These are phyloP conservation scores for Amoebophrya sp. DNA, from an alignment of 169 alveolate genomes.

Conservation along the genomic window DNA sequence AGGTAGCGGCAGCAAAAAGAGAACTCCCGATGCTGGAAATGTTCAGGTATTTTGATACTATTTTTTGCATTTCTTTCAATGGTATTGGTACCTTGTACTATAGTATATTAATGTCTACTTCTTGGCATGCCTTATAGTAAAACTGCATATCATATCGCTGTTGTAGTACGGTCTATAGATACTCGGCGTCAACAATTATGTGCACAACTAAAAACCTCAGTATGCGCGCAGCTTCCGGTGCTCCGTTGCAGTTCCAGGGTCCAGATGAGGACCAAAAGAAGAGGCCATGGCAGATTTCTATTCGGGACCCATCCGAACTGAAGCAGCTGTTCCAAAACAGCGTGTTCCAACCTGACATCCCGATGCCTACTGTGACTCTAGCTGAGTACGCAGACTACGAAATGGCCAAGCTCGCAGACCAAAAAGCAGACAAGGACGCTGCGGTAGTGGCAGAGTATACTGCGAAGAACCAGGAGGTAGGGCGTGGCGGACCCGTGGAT, in stretches of 20 bases:
- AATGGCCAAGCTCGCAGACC: slow-evolving; percentile 14
- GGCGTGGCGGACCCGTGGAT: background rate
- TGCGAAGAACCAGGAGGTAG: background rate
- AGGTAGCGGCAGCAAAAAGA: background rate
- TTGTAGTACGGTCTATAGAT: too few species aligned
- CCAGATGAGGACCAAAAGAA: background rate
- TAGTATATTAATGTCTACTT: background rate
- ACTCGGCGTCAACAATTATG: too few species aligned
- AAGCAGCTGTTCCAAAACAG: background rate
- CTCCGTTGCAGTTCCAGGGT: background rate
- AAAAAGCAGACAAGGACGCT: background rate
- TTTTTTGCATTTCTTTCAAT: background rate
- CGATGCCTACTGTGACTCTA: background rate
- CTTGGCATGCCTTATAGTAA: background rate
- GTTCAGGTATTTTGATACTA: background rate
- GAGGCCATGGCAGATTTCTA: background rate
- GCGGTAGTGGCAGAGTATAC: background rate
- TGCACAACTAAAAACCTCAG: too few species aligned
- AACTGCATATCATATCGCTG: background rate
- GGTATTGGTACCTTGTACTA: background rate
- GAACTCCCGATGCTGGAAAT: slow-evolving; percentile 6
- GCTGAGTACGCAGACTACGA: background rate
- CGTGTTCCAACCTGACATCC: background rate
- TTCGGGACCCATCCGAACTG: background rate
- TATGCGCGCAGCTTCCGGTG: too few species aligned